These are phyloP conservation scores for Alternaria sp. DNA, from an alignment of 2,329 filamentous ascomycete genomes.

Conservation along the genomic window DNA sequence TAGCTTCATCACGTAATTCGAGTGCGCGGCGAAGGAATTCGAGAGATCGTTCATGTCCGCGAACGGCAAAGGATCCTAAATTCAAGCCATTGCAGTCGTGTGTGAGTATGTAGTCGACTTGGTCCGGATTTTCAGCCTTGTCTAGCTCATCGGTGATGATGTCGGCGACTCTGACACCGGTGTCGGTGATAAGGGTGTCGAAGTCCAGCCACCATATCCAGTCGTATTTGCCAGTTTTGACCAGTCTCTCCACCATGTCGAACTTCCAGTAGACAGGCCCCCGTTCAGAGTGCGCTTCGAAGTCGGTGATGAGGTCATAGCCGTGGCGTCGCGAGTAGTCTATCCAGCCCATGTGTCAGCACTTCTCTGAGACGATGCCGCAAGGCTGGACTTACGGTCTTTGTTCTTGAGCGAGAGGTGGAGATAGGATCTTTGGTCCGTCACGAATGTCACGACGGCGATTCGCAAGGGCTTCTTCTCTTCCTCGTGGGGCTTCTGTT, in stretches of 20 bases:
- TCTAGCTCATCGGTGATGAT: constrained; percentile 47
- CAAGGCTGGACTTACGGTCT: constrained; percentile 37
- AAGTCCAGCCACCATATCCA: constrained; percentile 57
- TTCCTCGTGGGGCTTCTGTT: constrained; percentile 5
- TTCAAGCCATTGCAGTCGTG: constrained; percentile 54
- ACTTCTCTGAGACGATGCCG: too few species aligned
- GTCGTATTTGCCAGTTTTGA: constrained; percentile 46
- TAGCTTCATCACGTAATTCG: constrained; percentile 34
- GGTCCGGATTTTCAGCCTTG: constrained; percentile 39
- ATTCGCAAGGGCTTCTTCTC: constrained; percentile 35
- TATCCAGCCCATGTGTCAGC: constrained; percentile 20
- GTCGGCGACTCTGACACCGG: constrained; percentile 45
- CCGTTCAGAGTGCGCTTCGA: constrained; percentile 44
- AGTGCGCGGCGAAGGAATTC: constrained; percentile 44
- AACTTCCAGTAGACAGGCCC: constrained; percentile 49
- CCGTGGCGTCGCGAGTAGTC: constrained; percentile 52
- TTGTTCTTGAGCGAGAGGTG: constrained; percentile 50
- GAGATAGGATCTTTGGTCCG: constrained; percentile 48
- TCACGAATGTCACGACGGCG: constrained; percentile 49
- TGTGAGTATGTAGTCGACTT: constrained; percentile 50
- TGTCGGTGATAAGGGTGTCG: constrained; percentile 54
- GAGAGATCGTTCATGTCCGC: constrained; percentile 46
- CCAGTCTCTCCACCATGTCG: constrained; percentile 49
- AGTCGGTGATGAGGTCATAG: constrained; percentile 53
- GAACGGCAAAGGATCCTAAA: constrained; percentile 51